phyloP scores from a whole-genome alignment of 306 rosid genomes.

The Vigna mungo region DNA sequence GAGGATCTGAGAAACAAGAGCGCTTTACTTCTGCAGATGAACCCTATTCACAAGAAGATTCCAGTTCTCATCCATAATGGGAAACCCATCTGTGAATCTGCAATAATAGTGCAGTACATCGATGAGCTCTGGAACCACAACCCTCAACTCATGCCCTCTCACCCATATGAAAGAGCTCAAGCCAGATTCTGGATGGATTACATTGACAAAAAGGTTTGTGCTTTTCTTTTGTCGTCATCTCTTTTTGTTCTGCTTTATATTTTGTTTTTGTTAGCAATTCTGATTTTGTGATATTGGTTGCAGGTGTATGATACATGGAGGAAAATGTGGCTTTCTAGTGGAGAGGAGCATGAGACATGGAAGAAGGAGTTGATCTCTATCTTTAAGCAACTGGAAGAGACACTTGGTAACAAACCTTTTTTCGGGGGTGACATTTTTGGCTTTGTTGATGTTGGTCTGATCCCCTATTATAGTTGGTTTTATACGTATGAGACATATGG shows the following conservation, averaged over 20 bases:
- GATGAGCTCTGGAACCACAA: slow-evolving; percentile 49
- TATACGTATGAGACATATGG: slow-evolving; percentile 49
- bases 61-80: slow-evolving; percentile 66
- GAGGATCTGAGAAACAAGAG: slow-evolving; percentile 42
- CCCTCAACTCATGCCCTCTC: slow-evolving; percentile 32
- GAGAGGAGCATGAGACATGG: slow-evolving; percentile 55
- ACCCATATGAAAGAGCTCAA: slow-evolving; percentile 53
- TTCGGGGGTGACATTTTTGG: slow-evolving; percentile 57
- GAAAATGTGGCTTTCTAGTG: slow-evolving; percentile 48
- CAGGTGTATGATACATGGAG: slow-evolving; percentile 45
- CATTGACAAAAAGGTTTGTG: slow-evolving; percentile 40
- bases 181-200: slow-evolving; percentile 56
- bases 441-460: slow-evolving; percentile 52
- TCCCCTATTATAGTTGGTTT: slow-evolving; percentile 56
- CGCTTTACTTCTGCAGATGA: slow-evolving; percentile 51
- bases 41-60: slow-evolving; percentile 60
- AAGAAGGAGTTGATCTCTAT: slow-evolving; percentile 49
- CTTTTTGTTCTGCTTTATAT: neutral
- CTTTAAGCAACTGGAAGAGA: slow-evolving; percentile 45
- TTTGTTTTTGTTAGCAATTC: neutral
- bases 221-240: neutral
- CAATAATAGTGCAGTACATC: slow-evolving; percentile 44
- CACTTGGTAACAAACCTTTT: slow-evolving; percentile 44
- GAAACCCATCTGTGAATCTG: slow-evolving; percentile 49
- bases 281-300: neutral